Base-by-base conservation (phyloP, 805 yeast species). In the Geotrichum ghanense region DNA sequence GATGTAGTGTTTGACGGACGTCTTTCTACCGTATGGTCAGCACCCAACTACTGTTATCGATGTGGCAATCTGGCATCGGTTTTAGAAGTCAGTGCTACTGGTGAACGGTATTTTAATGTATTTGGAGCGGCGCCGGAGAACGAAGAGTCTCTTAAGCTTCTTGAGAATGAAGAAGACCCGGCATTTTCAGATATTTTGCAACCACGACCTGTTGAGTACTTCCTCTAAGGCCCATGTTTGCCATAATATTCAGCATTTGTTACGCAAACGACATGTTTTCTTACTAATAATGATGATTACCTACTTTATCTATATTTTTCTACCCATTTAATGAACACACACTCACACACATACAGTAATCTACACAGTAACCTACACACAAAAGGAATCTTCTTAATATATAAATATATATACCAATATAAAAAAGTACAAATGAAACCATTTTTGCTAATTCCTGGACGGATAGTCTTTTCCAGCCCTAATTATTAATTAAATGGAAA, bases 21-120 rank as follows among this genome's bases (percentile, higher is more conserved):
- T 51, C 85, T 95, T 42, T 81, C 94, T 31, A 92, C 99, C 0
- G 97, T 92, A 5, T 92, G 99, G 99, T 81, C 92, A 0, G 98
- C 98, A 0, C 99, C 99, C 0, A 92, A 92, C 60, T 92, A 92
- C 61, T 92, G 98, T 61, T 92, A 92, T 58, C 65, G 98, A 51
- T 92, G 99, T 63, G 98, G 98, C 0, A 92, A 92, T 61, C 79
- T 87, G 60, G 98, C 98, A 3, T 84, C 95, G n/a, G 89, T 92
- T n/a, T 71, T 92, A 51, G 98, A 92, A 62, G 78, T 92, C 3
- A 76, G 74, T 54, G 77, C 75, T 44, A 77, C 79, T 22, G 81
- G 84, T 42, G 79, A 77, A 46, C 73, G 76, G 51, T 75, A 69
- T 56, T 92, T 90, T 65, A 92, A 92, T 59, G 95, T 94, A 1